These are phyloP conservation scores for Gossypium thurberi DNA, from an alignment of 345 rosid genomes.

Conservation along the genomic window DNA sequence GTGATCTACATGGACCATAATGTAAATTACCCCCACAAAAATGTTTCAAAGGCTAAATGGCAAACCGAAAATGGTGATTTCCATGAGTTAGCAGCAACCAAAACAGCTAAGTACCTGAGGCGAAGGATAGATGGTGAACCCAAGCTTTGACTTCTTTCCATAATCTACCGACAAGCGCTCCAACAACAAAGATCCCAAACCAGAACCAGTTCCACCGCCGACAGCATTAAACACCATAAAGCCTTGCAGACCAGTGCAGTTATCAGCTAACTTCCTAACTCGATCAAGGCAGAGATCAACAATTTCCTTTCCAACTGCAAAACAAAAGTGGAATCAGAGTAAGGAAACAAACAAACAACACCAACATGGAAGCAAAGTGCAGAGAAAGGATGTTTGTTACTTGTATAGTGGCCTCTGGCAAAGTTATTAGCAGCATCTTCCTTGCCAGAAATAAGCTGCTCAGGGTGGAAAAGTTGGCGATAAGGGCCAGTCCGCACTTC, in stretches of 20 bases:
- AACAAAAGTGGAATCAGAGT: constrained; percentile 11
- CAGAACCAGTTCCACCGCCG: background rate
- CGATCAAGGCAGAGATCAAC: background rate
- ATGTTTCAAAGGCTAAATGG: background rate
- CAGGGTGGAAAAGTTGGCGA: background rate
- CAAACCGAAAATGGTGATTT: background rate
- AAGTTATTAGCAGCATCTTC: background rate
- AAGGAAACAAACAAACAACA: background rate
- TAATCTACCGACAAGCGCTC: background rate
- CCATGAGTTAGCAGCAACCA: background rate
- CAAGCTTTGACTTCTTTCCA: background rate
- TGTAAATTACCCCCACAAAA: background rate
- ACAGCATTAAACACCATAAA: constrained; percentile 4
- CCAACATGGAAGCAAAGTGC: background rate
- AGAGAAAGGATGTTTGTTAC: background rate
- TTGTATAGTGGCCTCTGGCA: constrained; percentile 3
- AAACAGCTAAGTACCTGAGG: background rate
- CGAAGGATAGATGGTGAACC: background rate
- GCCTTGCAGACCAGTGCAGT: background rate
- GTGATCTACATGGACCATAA: background rate
- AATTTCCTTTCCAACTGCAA: constrained; percentile 35
- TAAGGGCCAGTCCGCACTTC: background rate
- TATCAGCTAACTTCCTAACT: constrained; percentile 2
- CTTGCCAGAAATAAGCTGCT: constrained; percentile 4
- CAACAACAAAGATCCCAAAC: background rate